Base-by-base conservation (phyloP, 208 protist genomes). In the Acanthamoeba castellanii region DNA sequence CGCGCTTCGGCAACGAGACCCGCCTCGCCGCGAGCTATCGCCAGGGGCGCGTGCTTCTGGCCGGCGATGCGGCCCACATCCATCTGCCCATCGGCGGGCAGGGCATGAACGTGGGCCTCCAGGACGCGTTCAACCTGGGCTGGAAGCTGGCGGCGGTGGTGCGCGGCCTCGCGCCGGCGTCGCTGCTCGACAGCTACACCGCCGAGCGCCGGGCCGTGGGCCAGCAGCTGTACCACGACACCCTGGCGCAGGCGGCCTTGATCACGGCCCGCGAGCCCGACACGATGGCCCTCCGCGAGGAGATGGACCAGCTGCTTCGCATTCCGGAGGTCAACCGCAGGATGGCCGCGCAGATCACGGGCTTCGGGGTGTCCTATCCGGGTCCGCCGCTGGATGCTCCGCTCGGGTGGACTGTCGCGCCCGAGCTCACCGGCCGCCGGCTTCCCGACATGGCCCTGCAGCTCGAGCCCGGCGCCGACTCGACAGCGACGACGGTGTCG, bases 61-160 rank as follows among this genome's bases (percentile, higher is more conserved):
- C 55, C 27, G 89, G 89, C 7, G 89, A 93, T 14, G 89, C 89
- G 1, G 50, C 89, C 18, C 89, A 93, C 55, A 52, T 93, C 27
- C 89, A 93, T 5, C 8, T 57, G 27, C 47, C 57, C 27, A 37
- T 37, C 8, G 89, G 89, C 18, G 89, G 89, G 8, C 89, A 93
- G 57, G 89, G 89, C 13, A 47, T 93, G 47, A 93, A 93, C 57
- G 57, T 57, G 6, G 89, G 89, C 68, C 20, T 93, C 7, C 27
- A 47, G 34, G 89, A 93, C 34, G 89, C 50, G 25, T 81, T 93
- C 57, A 81, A 72, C n/a, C 57, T 93, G 16, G 61, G n/a, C 27
- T 93, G 89, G 89, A 93, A 81, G 34, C 45, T 93, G 9, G 52
- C 45, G 27, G n/a, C 57, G 16, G 55, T 52, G 18, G 30, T 57